Conservation (phyloP, 495 filamentous ascomycete species). For the Aspergillus diversus region DNA sequence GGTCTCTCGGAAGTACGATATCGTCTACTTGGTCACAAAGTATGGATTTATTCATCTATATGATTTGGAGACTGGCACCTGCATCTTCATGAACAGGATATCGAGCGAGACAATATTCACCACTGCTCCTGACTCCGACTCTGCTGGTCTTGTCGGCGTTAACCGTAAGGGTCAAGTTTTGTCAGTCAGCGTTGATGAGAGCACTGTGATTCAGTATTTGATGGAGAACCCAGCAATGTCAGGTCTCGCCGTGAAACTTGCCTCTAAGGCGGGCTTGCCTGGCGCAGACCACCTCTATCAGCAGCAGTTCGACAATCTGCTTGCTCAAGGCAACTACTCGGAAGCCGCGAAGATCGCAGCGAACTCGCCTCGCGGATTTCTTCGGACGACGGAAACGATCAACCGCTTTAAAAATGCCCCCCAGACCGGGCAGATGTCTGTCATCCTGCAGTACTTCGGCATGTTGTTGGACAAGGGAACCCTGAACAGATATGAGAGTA, state of each 20-base stretch:
- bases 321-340: conserved; percentile 72
- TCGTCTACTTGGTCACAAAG: conserved; percentile 97
- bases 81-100: conserved; percentile 99
- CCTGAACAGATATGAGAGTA: conserved; percentile 88
- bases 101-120: conserved; percentile 99
- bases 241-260: conserved; percentile 90
- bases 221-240: conserved; percentile 93
- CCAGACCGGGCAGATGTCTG: conserved; percentile 72
- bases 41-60: conserved; percentile 99
- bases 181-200: conserved; percentile 89
- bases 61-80: conserved; percentile 94
- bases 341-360: conserved; percentile 95
- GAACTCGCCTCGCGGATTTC: conserved; percentile 93
- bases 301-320: conserved; percentile 86
- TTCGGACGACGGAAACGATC: conserved; percentile 91
- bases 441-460: conserved; percentile 97
- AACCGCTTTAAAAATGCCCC: conserved; percentile 90
- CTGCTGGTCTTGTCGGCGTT: conserved; percentile 87
- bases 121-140: conserved; percentile 80
- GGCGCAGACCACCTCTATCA: conserved; percentile 95
- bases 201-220: conserved; percentile 87
- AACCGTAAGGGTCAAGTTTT: conserved; percentile 97
- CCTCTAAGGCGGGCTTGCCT: conserved; percentile 88
- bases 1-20: conserved; percentile 90
- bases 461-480: conserved; percentile 94